Percentiles rank a stretch among this genome's conserved stretches.
phyloP scores from a whole-genome alignment of 169 alveolate species.

The Sarcocystis neurona region DNA sequence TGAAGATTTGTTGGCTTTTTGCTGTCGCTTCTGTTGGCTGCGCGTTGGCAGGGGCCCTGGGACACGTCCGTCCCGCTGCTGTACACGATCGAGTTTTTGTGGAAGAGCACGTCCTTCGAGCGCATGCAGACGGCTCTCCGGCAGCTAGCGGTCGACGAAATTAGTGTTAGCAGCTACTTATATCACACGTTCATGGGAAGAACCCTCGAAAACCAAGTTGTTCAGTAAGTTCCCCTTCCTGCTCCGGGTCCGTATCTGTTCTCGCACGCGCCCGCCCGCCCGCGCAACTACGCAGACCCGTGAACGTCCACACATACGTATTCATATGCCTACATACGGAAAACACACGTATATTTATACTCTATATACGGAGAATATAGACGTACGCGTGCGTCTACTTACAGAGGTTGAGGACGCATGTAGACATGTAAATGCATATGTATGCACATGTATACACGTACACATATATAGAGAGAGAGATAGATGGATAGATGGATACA shows the following conservation, averaged over 20 bases:
- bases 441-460: no score
- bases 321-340: neutral
- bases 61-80: constrained; percentile 68
- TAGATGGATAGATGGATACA: no score
- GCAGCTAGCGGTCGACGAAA: constrained; percentile 60
- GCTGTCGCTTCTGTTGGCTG: neutral
- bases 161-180: constrained; percentile 36
- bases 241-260: no score
- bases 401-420: no score
- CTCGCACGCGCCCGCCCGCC: neutral
- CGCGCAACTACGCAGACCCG: neutral
- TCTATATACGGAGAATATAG: neutral
- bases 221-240: constrained; percentile 13
- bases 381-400: neutral
- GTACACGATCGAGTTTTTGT: constrained; percentile 88
- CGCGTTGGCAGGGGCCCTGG: constrained; percentile 66
- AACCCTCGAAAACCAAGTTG: neutral
- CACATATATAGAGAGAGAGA: no score
- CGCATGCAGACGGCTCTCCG: constrained; percentile 91
- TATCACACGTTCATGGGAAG: constrained; percentile 37
- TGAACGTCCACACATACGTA: neutral
- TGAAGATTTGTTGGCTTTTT: neutral
- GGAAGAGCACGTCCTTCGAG: constrained; percentile 93
- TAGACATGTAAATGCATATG: no score
- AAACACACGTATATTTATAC: neutral